Conservation (phyloP, 1,284 basidiomycete species). For the Tausonia pullulans region DNA sequence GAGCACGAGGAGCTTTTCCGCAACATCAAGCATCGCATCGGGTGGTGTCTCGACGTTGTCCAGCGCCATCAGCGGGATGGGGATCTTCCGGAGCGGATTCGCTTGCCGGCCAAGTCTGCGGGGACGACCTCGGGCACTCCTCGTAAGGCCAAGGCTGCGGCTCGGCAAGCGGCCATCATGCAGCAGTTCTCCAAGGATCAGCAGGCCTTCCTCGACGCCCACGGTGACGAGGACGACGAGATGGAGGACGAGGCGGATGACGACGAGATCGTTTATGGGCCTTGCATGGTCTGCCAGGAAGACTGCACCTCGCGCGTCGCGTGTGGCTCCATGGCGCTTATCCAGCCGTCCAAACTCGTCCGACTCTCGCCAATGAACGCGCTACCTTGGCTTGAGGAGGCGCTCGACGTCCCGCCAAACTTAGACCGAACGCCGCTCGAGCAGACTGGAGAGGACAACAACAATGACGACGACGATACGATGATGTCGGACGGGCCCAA, state of each 20-base stretch:
- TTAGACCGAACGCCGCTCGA: conserved; percentile 48
- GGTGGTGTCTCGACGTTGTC: conserved; percentile 57
- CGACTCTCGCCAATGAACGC: conserved; percentile 60
- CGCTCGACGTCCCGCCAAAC: conserved; percentile 45
- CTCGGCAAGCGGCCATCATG: conserved; percentile 79
- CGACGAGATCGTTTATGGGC: conserved; percentile 58
- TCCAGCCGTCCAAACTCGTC: conserved; percentile 81
- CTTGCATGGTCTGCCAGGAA: conserved; percentile 97
- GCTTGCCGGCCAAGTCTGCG: conserved; percentile 13
- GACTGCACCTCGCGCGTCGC: conserved; percentile 60
- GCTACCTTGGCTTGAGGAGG: conserved; percentile 55
- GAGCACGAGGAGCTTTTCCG: conserved; percentile 64
- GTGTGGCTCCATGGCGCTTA: conserved; percentile 79
- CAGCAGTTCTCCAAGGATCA: conserved; percentile 86
- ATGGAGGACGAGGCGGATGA: conserved; percentile 46
- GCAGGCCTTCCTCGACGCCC: conserved; percentile 49
- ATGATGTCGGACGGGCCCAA: neutral
- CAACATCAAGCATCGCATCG: conserved; percentile 53
- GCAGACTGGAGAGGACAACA: conserved; percentile 19
- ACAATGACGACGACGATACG: conserved; percentile 22
- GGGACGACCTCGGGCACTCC: conserved; percentile 22
- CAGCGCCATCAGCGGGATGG: conserved; percentile 25
- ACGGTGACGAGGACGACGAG: conserved; percentile 48
- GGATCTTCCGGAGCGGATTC: conserved; percentile 11
- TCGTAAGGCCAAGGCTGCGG: conserved; percentile 26